A percentile compares a stretch with the other conserved stretches of the same genome.
phyloP scores from a whole-genome alignment of 257 asterid species.

The Ocimum tenuiflorum region DNA sequence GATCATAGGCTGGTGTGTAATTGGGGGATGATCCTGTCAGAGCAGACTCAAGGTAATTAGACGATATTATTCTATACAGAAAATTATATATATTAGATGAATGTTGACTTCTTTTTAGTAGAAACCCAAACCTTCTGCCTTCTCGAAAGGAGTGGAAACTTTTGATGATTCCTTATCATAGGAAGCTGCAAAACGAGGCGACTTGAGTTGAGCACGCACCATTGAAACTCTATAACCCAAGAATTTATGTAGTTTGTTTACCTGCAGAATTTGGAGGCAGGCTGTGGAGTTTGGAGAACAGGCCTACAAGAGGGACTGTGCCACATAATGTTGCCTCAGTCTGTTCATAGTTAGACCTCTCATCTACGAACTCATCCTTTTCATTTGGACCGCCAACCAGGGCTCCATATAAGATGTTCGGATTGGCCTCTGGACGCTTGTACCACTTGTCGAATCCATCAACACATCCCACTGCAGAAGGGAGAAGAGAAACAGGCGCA shows the following conservation, averaged over 20 bases:
- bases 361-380: conserved; percentile 54
- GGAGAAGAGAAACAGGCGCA: conserved; percentile 35
- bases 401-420: conserved; percentile 61
- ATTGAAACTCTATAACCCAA: not conserved
- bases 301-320: conserved; percentile 70
- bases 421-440: conserved; percentile 46
- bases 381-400: conserved; percentile 76
- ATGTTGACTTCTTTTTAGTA: not conserved
- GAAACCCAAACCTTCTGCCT: conserved; percentile 27
- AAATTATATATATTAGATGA: not conserved
- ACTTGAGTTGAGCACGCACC: not conserved
- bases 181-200: conserved; percentile 25
- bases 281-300: conserved; percentile 25
- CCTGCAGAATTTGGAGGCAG: conserved; percentile 31
- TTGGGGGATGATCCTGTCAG: conserved; percentile 6
- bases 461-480: conserved; percentile 53
- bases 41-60: no score
- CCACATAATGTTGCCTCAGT: conserved; percentile 76
- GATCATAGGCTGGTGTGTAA: not conserved
- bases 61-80: no score
- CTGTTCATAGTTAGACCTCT: conserved; percentile 68
- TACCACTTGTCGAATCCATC: conserved; percentile 72
- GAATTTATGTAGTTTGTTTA: not conserved
- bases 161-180: conserved; percentile 20
- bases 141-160: conserved; percentile 24